Evolutionary conservation across 495 filamentous ascomycete genomes (phyloP).

Genomic region (Lasiosphaeris hirsuta): DNA sequence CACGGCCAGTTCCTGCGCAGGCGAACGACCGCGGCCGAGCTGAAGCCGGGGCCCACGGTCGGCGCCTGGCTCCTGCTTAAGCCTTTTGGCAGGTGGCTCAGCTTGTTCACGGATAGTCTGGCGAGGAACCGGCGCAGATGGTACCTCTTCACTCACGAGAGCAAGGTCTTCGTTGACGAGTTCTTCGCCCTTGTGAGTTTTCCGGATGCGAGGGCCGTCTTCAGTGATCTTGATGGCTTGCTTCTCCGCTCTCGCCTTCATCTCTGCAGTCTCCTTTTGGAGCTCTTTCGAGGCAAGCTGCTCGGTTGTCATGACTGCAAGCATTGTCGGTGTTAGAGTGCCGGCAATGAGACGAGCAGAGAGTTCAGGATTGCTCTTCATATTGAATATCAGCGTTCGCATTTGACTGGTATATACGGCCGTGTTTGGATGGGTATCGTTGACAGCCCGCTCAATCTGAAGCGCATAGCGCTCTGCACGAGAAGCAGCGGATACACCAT

Average conservation of each 20-base stretch:
- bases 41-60: conserved; percentile 9
- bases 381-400: conserved; percentile 67
- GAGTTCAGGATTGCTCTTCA: conserved; percentile 80
- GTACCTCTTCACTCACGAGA: conserved; percentile 35
- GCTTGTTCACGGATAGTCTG: conserved; percentile 27
- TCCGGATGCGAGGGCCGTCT: conserved; percentile 76
- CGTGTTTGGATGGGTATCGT: conserved; percentile 42
- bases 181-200: conserved; percentile 95
- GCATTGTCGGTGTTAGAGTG: conserved; percentile 62
- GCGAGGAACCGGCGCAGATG: conserved; percentile 37
- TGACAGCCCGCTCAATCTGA: conserved; percentile 65
- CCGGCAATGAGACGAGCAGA: conserved; percentile 69
- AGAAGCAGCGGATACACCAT: conserved; percentile 34
- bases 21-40: conserved; percentile 7
- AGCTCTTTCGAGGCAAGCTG: conserved; percentile 90
- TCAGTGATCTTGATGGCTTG: conserved; percentile 83
- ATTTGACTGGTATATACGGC: conserved; percentile 42
- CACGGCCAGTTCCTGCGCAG: conserved; percentile 37
- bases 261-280: conserved; percentile 74
- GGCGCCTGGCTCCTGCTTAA: conserved; percentile 24
- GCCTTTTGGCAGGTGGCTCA: conserved; percentile 16
- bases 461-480: conserved; percentile 51
- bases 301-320: conserved; percentile 79
- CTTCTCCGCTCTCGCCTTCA: conserved; percentile 68
- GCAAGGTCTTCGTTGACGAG: conserved; percentile 65